phyloP scores from a whole-genome alignment of 2,329 filamentous ascomycete species.

The Aspergillus versicolor region DNA sequence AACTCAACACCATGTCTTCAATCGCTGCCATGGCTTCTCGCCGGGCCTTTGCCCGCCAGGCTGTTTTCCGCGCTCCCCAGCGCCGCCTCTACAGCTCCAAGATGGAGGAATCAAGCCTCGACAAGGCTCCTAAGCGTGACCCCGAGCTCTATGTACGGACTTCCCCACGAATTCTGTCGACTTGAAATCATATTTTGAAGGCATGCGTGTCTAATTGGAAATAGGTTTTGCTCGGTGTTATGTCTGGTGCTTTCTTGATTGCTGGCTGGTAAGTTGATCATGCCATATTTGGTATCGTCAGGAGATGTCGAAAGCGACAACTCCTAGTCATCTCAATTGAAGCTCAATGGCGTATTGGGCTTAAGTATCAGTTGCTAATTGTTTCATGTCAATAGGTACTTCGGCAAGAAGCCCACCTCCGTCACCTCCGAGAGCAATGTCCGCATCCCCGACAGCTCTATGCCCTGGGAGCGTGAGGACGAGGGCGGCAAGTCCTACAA shows the following conservation, averaged over 20 bases:
- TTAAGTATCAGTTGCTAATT: background rate
- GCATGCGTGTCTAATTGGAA: slow-evolving; percentile 17
- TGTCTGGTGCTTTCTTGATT: slow-evolving; percentile 82
- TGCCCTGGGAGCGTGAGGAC: slow-evolving; percentile 83
- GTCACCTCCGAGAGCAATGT: slow-evolving; percentile 79
- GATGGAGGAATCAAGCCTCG: slow-evolving; percentile 53
- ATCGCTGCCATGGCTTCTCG: slow-evolving; percentile 43
- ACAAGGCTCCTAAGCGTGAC: slow-evolving; percentile 66
- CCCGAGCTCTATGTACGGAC: slow-evolving; percentile 70
- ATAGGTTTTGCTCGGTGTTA: slow-evolving; percentile 86
- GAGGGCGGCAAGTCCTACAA: slow-evolving; percentile 64
- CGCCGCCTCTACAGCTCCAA: slow-evolving; percentile 42
- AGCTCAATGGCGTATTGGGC: slow-evolving; percentile 1
- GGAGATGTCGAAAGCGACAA: background rate
- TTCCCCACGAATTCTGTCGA: slow-evolving; percentile 5
- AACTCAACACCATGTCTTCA: slow-evolving; percentile 38
- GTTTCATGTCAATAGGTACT: slow-evolving; percentile 60
- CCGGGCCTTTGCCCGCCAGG: slow-evolving; percentile 42
- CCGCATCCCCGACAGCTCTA: slow-evolving; percentile 70
- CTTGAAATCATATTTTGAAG: slow-evolving; percentile 13
- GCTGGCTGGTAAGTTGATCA: slow-evolving; percentile 65
- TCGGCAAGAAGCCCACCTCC: slow-evolving; percentile 81
- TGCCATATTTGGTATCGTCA: slow-evolving; percentile 1
- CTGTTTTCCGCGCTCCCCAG: slow-evolving; percentile 41
- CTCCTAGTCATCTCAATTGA: slow-evolving; percentile 4